Evolutionary conservation across 257 asterid genomes (phyloP), one percentile per base, ranked within the genome.

Genomic region (Plantago elongata): DNA sequence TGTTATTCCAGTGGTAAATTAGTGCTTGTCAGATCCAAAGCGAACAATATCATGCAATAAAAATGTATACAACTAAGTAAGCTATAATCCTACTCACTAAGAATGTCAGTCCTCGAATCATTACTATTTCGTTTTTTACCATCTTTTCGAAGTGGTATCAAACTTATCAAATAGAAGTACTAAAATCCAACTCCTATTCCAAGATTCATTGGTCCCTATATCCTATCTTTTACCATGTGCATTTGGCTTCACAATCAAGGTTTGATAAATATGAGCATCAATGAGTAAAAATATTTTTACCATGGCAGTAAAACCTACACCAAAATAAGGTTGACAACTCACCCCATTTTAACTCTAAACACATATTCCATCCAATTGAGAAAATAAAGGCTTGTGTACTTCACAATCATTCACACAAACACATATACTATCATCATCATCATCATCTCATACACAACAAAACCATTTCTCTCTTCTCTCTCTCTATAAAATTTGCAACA

Each of bases 311-410:
- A 22, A 22, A 22, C 27, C 2, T 22, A 22, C 27, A 56, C 65
- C 72, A 65, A 71, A 70, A 58, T 54, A 44, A 49, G 76, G 8
- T 34, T 54, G 90, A 84, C 94, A 80, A 82, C 82, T 84, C 40
- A 34, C 40, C 40, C 4, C 40, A 87, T 82, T 77, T 78, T 51
- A 12, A 12, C 74, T 51, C 57, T 22, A 65, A 72, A 69, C 61
- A 69, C 61, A 73, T 77, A 80, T 71, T 70, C 80, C 75, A 73
- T 70, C 80, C 73, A 7, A 16, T 44, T 22, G 71, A 81, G 83
- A 81, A 76, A 82, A 77, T 72, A 74, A 73, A 75, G 62, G 62
- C 62, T 57, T 40, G n/a, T 60, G 66, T 66, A 44, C 67, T 62
- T 61, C 67, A 12, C 30, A 63, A 77, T 57, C 61, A 65, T 67